Conservation (phyloP, 495 filamentous ascomycete genomes). For the Chaetomidium leptoderma region DNA sequence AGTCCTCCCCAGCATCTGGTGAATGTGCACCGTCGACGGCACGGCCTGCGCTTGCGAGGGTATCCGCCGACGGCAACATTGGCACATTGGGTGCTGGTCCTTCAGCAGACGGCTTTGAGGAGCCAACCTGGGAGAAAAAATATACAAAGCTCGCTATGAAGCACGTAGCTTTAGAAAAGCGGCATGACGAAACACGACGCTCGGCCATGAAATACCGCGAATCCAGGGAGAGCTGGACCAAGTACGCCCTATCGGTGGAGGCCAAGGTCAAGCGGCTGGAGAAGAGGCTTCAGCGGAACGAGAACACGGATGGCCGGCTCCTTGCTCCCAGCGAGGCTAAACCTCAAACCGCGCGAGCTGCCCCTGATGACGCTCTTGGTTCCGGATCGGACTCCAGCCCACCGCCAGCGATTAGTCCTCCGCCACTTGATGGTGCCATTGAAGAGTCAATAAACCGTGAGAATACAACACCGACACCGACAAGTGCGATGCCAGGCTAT, state of each 20-base stretch:
- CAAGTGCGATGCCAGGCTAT: background rate
- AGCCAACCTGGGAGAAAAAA: slow-evolving; percentile 20
- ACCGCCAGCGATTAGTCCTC: background rate
- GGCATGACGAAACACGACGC: slow-evolving; percentile 16
- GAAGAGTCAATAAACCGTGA: background rate
- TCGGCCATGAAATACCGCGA: slow-evolving; percentile 13
- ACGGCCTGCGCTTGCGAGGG: slow-evolving; percentile 19
- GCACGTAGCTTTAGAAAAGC: slow-evolving; percentile 25
- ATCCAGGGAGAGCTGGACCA: slow-evolving; percentile 27
- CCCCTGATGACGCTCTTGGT: background rate
- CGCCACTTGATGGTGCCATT: background rate
- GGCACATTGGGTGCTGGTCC: background rate
- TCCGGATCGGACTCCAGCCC: slow-evolving; percentile 20
- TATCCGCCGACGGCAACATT: slow-evolving; percentile 21
- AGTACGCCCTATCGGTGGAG: slow-evolving; percentile 28
- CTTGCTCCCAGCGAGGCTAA: background rate
- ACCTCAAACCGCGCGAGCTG: background rate
- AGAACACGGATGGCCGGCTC: background rate
- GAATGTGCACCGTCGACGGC: background rate
- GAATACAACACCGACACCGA: slow-evolving; percentile 6
- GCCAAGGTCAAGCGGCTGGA: slow-evolving; percentile 21
- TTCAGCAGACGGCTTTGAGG: background rate
- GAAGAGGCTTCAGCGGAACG: slow-evolving; percentile 21
- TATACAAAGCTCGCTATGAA: slow-evolving; percentile 28
- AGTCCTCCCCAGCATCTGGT: background rate